Percentiles rank a stretch among this genome's conserved stretches.
These are phyloP conservation scores for Pezicula radicicola DNA, from an alignment of 2,329 filamentous ascomycete species.

Conservation along the genomic window DNA sequence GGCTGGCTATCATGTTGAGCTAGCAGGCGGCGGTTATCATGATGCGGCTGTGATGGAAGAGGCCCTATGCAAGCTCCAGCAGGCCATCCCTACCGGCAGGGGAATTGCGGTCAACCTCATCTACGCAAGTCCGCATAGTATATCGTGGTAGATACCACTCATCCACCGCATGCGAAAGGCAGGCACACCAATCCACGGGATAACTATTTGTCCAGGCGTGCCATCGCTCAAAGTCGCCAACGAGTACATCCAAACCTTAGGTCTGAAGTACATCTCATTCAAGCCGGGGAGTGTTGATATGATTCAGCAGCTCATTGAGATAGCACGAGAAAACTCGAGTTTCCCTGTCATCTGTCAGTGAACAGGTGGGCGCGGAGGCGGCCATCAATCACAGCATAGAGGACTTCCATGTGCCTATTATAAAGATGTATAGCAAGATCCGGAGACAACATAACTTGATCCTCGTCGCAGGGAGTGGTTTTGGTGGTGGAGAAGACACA, in stretches of 20 bases:
- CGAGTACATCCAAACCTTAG: constrained; percentile 90
- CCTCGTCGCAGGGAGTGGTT: constrained; percentile 80
- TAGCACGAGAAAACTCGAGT: constrained; percentile 86
- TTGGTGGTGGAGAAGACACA: constrained; percentile 86
- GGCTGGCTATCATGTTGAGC: constrained; percentile 86
- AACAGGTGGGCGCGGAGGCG: constrained; percentile 91
- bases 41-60: constrained; percentile 80
- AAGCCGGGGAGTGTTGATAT: constrained; percentile 88
- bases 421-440: constrained; percentile 88
- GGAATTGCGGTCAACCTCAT: constrained; percentile 90
- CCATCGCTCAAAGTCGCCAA: constrained; percentile 91
- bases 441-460: constrained; percentile 84
- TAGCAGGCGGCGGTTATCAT: constrained; percentile 88
- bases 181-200: constrained; percentile 85
- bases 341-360: constrained; percentile 94
- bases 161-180: constrained; percentile 76
- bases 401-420: constrained; percentile 89
- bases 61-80: too few species aligned
- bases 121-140: constrained; percentile 84
- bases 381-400: constrained; percentile 94
- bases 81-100: constrained; percentile 76
- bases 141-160: constrained; percentile 89
- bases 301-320: constrained; percentile 87
- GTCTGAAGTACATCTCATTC: constrained; percentile 90
- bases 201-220: constrained; percentile 93